Evolutionary conservation across 2,329 filamentous ascomycete genomes (phyloP).

Genomic region (Aurifilum marmelostoma): DNA sequence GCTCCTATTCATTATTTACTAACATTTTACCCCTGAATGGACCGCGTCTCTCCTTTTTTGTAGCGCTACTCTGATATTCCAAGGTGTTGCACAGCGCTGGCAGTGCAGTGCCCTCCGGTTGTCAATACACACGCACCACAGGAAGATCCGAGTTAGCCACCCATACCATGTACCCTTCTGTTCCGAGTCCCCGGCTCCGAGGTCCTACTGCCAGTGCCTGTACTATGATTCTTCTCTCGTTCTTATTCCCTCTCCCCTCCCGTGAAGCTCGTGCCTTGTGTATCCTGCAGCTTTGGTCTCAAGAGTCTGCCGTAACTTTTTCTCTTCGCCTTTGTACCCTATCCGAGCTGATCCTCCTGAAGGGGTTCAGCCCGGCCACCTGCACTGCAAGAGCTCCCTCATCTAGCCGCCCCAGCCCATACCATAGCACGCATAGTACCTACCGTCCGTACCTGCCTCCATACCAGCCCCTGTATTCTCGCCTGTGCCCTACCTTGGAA

Average conservation of each 20-base stretch:
- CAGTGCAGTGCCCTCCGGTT: background rate
- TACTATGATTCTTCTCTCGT: background rate
- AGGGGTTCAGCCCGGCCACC: background rate
- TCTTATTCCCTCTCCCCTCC: conserved; percentile 1
- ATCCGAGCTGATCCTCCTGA: background rate
- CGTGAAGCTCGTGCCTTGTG: conserved; percentile 21
- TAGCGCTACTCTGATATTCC: background rate
- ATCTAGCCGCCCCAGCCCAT: background rate
- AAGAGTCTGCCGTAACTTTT: conserved; percentile 21
- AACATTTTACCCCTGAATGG: conserved; percentile 14
- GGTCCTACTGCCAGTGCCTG: background rate
- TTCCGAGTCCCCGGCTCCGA: conserved; percentile 5
- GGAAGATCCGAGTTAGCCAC: background rate
- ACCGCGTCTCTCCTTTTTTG: background rate
- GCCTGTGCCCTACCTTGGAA: background rate
- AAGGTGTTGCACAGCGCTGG: background rate
- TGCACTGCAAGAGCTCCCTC: background rate
- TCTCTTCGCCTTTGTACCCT: conserved; percentile 26
- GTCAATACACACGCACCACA: background rate
- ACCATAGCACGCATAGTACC: background rate
- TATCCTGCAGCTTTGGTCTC: conserved; percentile 24
- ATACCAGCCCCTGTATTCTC: background rate
- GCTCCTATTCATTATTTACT: conserved; percentile 1
- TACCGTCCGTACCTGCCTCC: background rate
- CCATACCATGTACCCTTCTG: background rate